Percentiles rank a stretch among this genome's conserved stretches.
Evolutionary conservation across 306 rosid genomes (phyloP).

Genomic region (Fagus sylvatica): DNA sequence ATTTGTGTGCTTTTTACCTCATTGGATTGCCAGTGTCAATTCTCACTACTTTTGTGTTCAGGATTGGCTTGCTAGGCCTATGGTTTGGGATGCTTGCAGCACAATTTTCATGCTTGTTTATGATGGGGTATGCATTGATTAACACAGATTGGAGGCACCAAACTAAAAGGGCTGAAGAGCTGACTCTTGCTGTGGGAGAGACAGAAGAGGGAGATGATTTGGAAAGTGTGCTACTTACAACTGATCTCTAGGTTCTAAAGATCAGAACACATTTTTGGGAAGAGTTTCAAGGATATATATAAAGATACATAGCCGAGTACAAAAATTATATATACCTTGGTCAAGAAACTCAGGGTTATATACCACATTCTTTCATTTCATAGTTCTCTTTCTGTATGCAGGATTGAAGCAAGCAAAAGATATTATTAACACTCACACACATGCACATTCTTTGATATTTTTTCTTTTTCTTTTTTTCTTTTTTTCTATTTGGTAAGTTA

Average conservation of each 20-base stretch:
- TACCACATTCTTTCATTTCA: neutral
- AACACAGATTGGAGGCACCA: conserved; percentile 82
- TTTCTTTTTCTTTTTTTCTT: too few species aligned
- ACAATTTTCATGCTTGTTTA: conserved; percentile 64
- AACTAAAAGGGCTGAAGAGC: conserved; percentile 57
- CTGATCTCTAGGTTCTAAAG: conserved; percentile 34
- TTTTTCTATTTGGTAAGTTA: too few species aligned
- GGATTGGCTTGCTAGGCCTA: conserved; percentile 63
- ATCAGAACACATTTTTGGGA: neutral
- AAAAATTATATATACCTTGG: conserved; percentile 5
- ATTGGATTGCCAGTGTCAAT: conserved; percentile 76
- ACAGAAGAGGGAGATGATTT: conserved; percentile 33
- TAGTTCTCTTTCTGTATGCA: neutral
- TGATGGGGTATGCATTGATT: conserved; percentile 60
- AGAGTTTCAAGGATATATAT: neutral
- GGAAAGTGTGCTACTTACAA: conserved; percentile 48
- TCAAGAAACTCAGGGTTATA: conserved; percentile 4
- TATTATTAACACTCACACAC: too few species aligned
- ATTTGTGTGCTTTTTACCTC: conserved; percentile 74
- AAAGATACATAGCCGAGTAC: conserved; percentile 20
- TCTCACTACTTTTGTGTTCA: conserved; percentile 44
- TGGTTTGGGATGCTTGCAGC: conserved; percentile 88
- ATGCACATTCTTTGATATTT: too few species aligned
- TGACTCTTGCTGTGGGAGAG: conserved; percentile 28
- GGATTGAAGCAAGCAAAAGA: neutral